A percentile compares a stretch with the other conserved stretches of the same genome.
Evolutionary conservation across 176 grass and related monocot species (phyloP).

Genomic region (Ananas comosus): DNA sequence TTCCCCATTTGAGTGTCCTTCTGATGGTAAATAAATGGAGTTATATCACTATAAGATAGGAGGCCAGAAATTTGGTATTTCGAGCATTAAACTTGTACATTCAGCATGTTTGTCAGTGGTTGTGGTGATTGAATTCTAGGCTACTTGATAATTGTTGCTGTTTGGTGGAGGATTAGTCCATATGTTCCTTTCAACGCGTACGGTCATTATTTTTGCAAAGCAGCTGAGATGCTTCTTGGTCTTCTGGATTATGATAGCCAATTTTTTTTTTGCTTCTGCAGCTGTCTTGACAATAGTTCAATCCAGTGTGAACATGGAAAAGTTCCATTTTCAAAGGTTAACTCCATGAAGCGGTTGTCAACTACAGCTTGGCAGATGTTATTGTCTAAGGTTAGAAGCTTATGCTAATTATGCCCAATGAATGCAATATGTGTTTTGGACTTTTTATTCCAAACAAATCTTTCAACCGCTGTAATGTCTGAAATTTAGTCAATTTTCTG

Average conservation of each 20-base stretch:
- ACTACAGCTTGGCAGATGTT: slow-evolving; percentile 66
- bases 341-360: slow-evolving; percentile 77
- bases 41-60: background rate
- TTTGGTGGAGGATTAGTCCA: background rate
- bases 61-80: background rate
- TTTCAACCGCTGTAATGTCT: background rate
- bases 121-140: background rate
- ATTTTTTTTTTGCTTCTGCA: slow-evolving; percentile 24
- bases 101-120: background rate
- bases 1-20: background rate
- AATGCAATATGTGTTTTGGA: background rate
- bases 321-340: slow-evolving; percentile 63
- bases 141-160: background rate
- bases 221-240: background rate
- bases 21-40: background rate
- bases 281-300: slow-evolving; percentile 68
- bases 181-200: background rate
- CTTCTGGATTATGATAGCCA: slow-evolving; percentile 3
- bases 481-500: background rate
- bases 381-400: slow-evolving; percentile 53
- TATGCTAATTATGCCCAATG: background rate
- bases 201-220: background rate
- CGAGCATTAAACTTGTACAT: background rate
- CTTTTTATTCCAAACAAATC: slow-evolving; percentile 17
- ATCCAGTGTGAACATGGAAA: slow-evolving; percentile 90